A percentile compares a stretch with the other conserved stretches of the same genome.
phyloP scores from a whole-genome alignment of 805 yeast species.

The Candida insectalens region DNA sequence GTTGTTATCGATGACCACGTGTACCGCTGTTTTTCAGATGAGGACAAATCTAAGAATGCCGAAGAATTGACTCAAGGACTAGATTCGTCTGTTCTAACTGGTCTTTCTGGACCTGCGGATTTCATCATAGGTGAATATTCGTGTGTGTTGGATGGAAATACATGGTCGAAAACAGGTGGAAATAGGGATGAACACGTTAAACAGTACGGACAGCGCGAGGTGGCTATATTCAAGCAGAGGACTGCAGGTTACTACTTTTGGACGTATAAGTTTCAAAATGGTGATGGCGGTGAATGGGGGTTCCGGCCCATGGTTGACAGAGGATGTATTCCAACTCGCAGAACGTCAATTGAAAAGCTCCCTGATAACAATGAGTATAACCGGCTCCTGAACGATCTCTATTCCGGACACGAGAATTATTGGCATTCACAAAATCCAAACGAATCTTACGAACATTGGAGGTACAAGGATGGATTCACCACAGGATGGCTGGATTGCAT shows the following conservation, averaged over 20 bases:
- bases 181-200: slow-evolving; percentile 47
- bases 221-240: slow-evolving; percentile 34
- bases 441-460: slow-evolving; percentile 67
- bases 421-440: slow-evolving; percentile 56
- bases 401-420: slow-evolving; percentile 44
- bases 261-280: slow-evolving; percentile 81
- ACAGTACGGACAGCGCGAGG: slow-evolving; percentile 53
- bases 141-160: slow-evolving; percentile 67
- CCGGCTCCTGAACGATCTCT: slow-evolving; percentile 27
- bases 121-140: slow-evolving; percentile 84
- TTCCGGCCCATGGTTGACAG: slow-evolving; percentile 63
- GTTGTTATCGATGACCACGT: slow-evolving; percentile 77
- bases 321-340: slow-evolving; percentile 41
- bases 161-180: slow-evolving; percentile 50
- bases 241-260: slow-evolving; percentile 76
- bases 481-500: slow-evolving; percentile 67
- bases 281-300: slow-evolving; percentile 98
- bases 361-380: slow-evolving; percentile 36
- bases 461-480: slow-evolving; percentile 70
- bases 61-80: slow-evolving; percentile 53
- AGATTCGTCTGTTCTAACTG: slow-evolving; percentile 36
- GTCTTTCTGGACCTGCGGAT: slow-evolving; percentile 41
- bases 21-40: slow-evolving; percentile 76
- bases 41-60: slow-evolving; percentile 59
- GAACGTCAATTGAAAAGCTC: slow-evolving; percentile 6